Conservation (phyloP, 2,329 filamentous ascomycete species). For the Gliomastix tumulicola region DNA sequence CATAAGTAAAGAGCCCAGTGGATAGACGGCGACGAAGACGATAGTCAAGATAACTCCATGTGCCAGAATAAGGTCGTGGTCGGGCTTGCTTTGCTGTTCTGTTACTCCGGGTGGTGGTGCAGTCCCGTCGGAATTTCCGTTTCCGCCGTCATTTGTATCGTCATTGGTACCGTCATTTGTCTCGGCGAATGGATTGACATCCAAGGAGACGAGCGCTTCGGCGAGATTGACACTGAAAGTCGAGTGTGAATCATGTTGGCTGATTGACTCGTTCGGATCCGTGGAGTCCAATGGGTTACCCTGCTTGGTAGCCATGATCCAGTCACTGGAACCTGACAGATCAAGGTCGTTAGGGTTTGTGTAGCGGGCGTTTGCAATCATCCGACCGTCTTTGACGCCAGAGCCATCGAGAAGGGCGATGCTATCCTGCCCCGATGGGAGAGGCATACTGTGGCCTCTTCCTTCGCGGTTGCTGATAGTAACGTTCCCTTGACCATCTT, state of each 20-base stretch:
- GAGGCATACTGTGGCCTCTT: slow-evolving; percentile 38
- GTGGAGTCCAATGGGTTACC: slow-evolving; percentile 39
- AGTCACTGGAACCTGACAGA: slow-evolving; percentile 31
- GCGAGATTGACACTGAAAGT: slow-evolving; percentile 41
- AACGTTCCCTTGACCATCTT: slow-evolving; percentile 49
- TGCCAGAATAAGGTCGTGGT: slow-evolving; percentile 24
- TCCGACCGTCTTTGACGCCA: slow-evolving; percentile 41
- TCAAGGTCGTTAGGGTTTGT: slow-evolving; percentile 26
- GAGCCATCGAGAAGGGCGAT: slow-evolving; percentile 52
- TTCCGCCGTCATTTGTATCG: slow-evolving; percentile 7
- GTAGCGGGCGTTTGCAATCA: slow-evolving; percentile 55
- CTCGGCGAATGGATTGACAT: slow-evolving; percentile 44
- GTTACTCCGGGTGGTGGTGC: background rate
- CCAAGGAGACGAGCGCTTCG: slow-evolving; percentile 33
- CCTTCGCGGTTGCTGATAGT: slow-evolving; percentile 52
- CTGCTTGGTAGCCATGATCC: slow-evolving; percentile 47
- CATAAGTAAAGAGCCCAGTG: slow-evolving; percentile 54
- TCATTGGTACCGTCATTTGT: slow-evolving; percentile 7
- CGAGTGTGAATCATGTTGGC: slow-evolving; percentile 35
- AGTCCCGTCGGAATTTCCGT: slow-evolving; percentile 8
- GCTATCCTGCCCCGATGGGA: slow-evolving; percentile 30
- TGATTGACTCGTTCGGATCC: slow-evolving; percentile 29
- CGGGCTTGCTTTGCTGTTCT: slow-evolving; percentile 2
- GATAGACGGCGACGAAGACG: slow-evolving; percentile 52
- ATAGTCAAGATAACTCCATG: slow-evolving; percentile 57